These are phyloP conservation scores for Phialophora verrucosa DNA, from an alignment of 2,329 filamentous ascomycete species.

Conservation along the genomic window DNA sequence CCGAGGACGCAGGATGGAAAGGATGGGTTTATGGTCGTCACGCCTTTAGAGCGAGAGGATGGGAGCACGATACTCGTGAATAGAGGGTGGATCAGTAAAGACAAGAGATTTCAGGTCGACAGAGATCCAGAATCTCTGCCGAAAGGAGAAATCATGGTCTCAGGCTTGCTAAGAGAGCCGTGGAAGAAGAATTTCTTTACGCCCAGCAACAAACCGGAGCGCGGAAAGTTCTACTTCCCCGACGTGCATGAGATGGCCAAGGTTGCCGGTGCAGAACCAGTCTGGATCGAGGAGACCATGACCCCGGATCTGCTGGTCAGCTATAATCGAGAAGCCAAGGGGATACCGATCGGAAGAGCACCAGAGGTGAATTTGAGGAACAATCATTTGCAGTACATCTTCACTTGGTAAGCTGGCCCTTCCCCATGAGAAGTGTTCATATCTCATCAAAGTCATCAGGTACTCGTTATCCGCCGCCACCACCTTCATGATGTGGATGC, in stretches of 20 bases:
- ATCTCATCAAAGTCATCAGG: conserved; percentile 59
- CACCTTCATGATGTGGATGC: conserved; percentile 94
- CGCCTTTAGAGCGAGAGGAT: conserved; percentile 76
- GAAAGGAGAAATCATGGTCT: conserved; percentile 72
- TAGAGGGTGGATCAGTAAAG: conserved; percentile 88
- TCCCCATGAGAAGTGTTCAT: conserved; percentile 25
- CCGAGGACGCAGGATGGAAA: conserved; percentile 87
- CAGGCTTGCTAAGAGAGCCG: conserved; percentile 84
- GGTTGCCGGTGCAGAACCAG: conserved; percentile 78
- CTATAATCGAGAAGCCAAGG: conserved; percentile 76
- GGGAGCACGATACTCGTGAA: conserved; percentile 81
- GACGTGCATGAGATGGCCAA: conserved; percentile 91
- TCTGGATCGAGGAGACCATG: conserved; percentile 97
- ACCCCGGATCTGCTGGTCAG: conserved; percentile 77
- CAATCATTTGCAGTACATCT: conserved; percentile 97
- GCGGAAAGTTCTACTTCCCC: conserved; percentile 90
- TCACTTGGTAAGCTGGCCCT: conserved; percentile 78
- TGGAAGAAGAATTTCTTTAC: conserved; percentile 99
- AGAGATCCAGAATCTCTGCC: conserved; percentile 69
- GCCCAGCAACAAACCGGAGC: conserved; percentile 82
- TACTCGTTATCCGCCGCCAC: conserved; percentile 85
- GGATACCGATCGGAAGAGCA: conserved; percentile 85
- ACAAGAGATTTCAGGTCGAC: conserved; percentile 67
- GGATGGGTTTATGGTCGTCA: conserved; percentile 89
- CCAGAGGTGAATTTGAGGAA: conserved; percentile 93